Percentiles rank a stretch among this genome's conserved stretches.
Evolutionary conservation across 345 rosid species (phyloP).

Genomic region (Lenwebbia sp.): DNA sequence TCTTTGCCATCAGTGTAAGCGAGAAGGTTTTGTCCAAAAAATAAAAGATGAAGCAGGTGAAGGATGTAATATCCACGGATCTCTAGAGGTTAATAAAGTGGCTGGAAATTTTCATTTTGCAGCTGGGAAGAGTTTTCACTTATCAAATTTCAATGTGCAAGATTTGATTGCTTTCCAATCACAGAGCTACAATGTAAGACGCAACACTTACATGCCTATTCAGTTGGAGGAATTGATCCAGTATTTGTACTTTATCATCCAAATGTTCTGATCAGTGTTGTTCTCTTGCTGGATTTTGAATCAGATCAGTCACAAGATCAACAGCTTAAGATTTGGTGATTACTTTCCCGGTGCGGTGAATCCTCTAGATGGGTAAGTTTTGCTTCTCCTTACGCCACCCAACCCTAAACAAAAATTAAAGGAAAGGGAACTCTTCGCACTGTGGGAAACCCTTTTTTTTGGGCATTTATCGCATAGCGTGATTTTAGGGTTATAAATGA

Average conservation of each 20-base stretch:
- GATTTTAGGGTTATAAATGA: not conserved
- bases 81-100: constrained; percentile 82
- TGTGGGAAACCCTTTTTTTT: not conserved
- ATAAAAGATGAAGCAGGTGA: constrained; percentile 84
- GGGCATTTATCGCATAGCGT: not conserved
- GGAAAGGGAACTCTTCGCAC: not conserved
- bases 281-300: not conserved
- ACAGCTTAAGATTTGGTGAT: constrained; percentile 67
- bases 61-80: constrained; percentile 80
- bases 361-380: constrained; percentile 75
- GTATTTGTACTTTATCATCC: not conserved
- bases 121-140: constrained; percentile 77
- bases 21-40: constrained; percentile 81
- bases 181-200: constrained; percentile 68
- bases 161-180: constrained; percentile 59
- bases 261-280: not conserved
- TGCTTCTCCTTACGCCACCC: not conserved
- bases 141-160: constrained; percentile 51
- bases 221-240: not conserved
- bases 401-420: not conserved
- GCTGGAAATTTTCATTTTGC: constrained; percentile 88
- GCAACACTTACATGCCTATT: not conserved
- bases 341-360: constrained; percentile 80
- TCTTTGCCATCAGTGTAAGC: constrained; percentile 44
- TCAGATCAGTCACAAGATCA: constrained; percentile 78